Percentiles rank a stretch among this genome's conserved stretches.
These are phyloP conservation scores for Amaranthus tricolor DNA, from an alignment of 179 eudicot genomes.

Conservation along the genomic window DNA sequence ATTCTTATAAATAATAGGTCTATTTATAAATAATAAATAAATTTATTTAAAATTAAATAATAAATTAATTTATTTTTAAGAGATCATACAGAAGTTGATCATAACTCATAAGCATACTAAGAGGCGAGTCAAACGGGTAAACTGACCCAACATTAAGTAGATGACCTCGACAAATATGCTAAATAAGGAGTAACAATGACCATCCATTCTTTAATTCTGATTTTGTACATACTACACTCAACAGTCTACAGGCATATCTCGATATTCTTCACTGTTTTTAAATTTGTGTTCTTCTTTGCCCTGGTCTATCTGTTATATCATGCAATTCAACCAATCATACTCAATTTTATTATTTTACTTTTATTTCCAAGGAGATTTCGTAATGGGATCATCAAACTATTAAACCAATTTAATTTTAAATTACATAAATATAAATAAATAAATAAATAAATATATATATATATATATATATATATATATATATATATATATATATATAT, in stretches of 20 bases:
- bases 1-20: too few relatives aligned
- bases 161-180: not conserved
- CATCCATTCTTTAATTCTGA: slow-evolving; percentile 13
- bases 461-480: not conserved
- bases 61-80: too few relatives aligned
- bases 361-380: not conserved
- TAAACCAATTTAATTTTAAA: too few relatives aligned
- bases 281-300: slow-evolving; percentile 25
- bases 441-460: not conserved
- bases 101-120: not conserved
- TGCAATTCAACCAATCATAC: not conserved
- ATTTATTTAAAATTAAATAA: too few relatives aligned
- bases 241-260: slow-evolving; percentile 7
- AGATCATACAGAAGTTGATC: too few relatives aligned
- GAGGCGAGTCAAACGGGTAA: slow-evolving; percentile 9
- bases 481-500: too few relatives aligned
- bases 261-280: slow-evolving; percentile 21
- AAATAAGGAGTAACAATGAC: not conserved
- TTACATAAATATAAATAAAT: too few relatives aligned
- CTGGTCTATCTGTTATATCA: not conserved
- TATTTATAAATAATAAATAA: too few relatives aligned
- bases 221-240: slow-evolving; percentile 5
- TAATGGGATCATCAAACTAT: too few relatives aligned
- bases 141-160: slow-evolving; percentile 15
- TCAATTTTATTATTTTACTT: not conserved